Evolutionary conservation across 345 rosid genomes (phyloP), one percentile per base, ranked within the genome.

Genomic region (Hibiscus mutabilis): DNA sequence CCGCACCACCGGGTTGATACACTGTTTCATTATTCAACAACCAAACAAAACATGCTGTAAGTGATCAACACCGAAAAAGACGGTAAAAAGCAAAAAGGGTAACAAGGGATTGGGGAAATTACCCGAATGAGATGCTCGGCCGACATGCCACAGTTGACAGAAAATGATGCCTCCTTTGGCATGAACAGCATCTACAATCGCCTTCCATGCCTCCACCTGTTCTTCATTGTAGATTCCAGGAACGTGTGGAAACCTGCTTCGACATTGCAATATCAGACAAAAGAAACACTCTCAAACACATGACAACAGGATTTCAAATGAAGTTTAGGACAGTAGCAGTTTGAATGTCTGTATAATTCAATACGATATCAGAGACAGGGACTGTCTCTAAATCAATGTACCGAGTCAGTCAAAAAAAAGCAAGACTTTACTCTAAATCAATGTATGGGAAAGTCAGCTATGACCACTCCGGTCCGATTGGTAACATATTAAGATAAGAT

Each of bases 111-210:
- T 15, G 14, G 25, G 2, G 53, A 68, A 47, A 31, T 69, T 65
- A 89, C 97, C 84, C 25, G 72, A 69, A 80, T 90, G 96, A 60
- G 97, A 92, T 37, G 97, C 97, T 13, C 93, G 96, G 55, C 96
- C 99, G 16, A 89, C 99, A 5, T 95, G 99, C 97, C 96, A 92
- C 19, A 95, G 71, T 57, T 95, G 99, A 80, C 93, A 92, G 74
- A 95, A 92, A 47, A 90, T 84, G 73, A 92, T 65, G 79, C 89
- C 80, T 12, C 97, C 97, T 70, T 84, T 85, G 33, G 87, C 84
- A 68, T 95, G 99, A 80, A 86, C 95, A 3, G 91, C 92, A 12
- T 86, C 83, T 57, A 89, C 96, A 53, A 90, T 87, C 33, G 72
- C 75, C 83, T 79, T 95, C 99, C 99, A 95, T 60, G 92, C 93